Conservation (phyloP, 345 rosid genomes). For the Acer saccharum region DNA sequence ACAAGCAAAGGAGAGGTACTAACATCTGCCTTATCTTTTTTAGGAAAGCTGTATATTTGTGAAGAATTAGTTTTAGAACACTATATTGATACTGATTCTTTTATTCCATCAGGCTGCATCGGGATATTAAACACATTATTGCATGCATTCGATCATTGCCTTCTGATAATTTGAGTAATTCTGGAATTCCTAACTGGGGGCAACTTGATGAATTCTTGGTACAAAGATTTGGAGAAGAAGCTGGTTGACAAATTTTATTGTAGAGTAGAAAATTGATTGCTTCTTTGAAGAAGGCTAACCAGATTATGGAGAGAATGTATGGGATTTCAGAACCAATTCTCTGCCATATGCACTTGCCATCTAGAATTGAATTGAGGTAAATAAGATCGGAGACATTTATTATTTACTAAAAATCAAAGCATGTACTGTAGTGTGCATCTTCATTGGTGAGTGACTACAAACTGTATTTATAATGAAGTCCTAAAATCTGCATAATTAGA, state of each 20-base stretch:
- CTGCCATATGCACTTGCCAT: conserved; percentile 28
- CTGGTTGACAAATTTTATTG: conserved; percentile 35
- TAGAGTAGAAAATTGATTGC: conserved; percentile 32
- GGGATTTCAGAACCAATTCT: conserved; percentile 34
- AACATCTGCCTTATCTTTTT: neutral
- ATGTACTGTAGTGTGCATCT: neutral
- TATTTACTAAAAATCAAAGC: neutral
- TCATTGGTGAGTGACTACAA: neutral
- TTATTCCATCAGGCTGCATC: conserved; percentile 48
- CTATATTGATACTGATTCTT: conserved; percentile 1
- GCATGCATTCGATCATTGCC: conserved; percentile 91
- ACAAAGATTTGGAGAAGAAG: conserved; percentile 59
- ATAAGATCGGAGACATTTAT: neutral
- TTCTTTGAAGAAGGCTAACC: conserved; percentile 24
- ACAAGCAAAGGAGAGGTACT: conserved; percentile 83
- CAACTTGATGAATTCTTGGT: conserved; percentile 79
- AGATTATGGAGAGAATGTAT: conserved; percentile 30
- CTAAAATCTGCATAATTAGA: neutral
- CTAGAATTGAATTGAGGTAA: conserved; percentile 47
- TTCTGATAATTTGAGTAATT: conserved; percentile 51
- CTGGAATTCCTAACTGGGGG: conserved; percentile 74
- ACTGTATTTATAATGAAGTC: neutral
- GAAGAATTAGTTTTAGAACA: neutral
- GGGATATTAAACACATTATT: conserved; percentile 79
- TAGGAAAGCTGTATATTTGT: neutral